Evolutionary conservation across 768 basidiomycete species (phyloP).

Genomic region (Russula sp.): DNA sequence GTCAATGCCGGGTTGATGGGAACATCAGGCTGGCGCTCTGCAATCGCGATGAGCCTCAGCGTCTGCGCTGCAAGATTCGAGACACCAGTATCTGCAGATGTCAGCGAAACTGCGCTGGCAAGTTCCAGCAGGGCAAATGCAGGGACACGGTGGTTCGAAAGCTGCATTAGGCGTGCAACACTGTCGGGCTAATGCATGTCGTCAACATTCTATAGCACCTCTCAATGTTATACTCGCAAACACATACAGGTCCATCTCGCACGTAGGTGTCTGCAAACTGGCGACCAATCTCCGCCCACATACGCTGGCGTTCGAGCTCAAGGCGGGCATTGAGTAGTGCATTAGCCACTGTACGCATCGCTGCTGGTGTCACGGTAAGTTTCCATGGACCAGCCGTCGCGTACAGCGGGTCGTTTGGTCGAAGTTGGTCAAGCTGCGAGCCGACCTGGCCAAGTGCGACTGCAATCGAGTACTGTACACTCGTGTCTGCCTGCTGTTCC

Average conservation of each 20-base stretch:
- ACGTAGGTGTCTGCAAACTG: conserved; percentile 48
- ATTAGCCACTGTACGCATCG: conserved; percentile 41
- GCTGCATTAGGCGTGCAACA: conserved; percentile 44
- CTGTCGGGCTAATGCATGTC: conserved; percentile 23
- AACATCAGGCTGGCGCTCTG: conserved; percentile 55
- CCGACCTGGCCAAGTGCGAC: conserved; percentile 41
- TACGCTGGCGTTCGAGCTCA: conserved; percentile 53
- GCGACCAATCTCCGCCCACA: conserved; percentile 53
- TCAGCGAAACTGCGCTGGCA: conserved; percentile 61
- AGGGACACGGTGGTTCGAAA: conserved; percentile 45
- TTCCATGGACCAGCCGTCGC: conserved; percentile 38
- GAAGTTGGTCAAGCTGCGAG: conserved; percentile 38
- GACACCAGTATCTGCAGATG: conserved; percentile 59
- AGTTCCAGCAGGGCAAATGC: conserved; percentile 67
- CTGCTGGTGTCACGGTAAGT: conserved; percentile 28
- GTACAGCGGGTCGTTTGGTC: conserved; percentile 34
- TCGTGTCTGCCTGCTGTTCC: conserved; percentile 54
- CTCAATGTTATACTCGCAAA: neutral
- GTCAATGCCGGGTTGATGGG: conserved; percentile 43
- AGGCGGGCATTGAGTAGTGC: conserved; percentile 53
- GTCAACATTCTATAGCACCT: neutral
- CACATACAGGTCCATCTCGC: conserved; percentile 9
- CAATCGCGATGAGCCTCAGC: conserved; percentile 58
- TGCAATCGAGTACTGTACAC: conserved; percentile 56
- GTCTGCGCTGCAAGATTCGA: conserved; percentile 63